Evolutionary conservation across 352 stramenopile species (phyloP).

Genomic region (Thraustotheca clavata): DNA sequence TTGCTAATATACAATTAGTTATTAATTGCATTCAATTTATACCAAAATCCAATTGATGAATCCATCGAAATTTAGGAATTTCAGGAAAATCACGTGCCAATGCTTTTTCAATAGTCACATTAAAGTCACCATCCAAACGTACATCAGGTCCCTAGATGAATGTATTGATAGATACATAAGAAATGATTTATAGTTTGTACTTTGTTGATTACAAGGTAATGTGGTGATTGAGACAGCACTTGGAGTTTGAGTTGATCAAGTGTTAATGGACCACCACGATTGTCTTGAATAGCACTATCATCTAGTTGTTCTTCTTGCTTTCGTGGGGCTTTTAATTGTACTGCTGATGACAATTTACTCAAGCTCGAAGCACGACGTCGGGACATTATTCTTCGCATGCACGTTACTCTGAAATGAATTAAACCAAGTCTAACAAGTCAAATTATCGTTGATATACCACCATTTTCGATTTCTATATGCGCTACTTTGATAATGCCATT

Average conservation of each 20-base stretch:
- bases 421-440: too few relatives aligned
- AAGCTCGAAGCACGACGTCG: not conserved
- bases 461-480: too few relatives aligned
- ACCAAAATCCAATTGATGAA: conserved; percentile 88
- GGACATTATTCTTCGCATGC: too few relatives aligned
- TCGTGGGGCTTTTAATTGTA: not conserved
- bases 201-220: conserved; percentile 78
- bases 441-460: too few relatives aligned
- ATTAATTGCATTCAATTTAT: conserved; percentile 1
- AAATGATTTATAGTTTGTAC: not conserved
- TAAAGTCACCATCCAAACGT: conserved; percentile 78
- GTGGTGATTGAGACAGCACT: conserved; percentile 34
- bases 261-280: conserved; percentile 42
- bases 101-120: conserved; percentile 85
- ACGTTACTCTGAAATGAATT: too few relatives aligned
- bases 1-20: conserved; percentile 37
- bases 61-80: conserved; percentile 79
- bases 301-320: conserved; percentile 16
- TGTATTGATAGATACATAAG: not conserved
- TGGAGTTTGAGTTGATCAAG: conserved; percentile 48
- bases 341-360: not conserved
- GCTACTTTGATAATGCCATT: too few relatives aligned
- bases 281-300: conserved; percentile 13
- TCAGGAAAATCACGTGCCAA: conserved; percentile 61
- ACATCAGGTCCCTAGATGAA: conserved; percentile 45